Evolutionary conservation across 345 rosid genomes (phyloP).

Genomic region (Lepidium africanum): DNA sequence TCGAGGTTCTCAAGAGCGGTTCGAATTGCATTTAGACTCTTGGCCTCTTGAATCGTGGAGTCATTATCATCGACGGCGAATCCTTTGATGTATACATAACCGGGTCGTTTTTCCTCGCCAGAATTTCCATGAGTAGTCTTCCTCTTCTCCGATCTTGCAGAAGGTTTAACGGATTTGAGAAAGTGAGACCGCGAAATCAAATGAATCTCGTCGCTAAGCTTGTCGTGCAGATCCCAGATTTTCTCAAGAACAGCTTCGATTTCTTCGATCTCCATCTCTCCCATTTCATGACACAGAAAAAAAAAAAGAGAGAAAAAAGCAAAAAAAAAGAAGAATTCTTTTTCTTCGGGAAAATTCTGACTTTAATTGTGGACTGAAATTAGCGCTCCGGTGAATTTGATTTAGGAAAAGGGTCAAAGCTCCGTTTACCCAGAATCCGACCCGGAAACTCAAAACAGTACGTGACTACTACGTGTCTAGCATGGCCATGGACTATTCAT

Average conservation of each 20-base stretch:
- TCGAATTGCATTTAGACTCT: slow-evolving; percentile 79
- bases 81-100: slow-evolving; percentile 80
- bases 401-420: background rate
- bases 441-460: background rate
- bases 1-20: slow-evolving; percentile 93
- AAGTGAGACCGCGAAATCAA: slow-evolving; percentile 74
- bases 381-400: slow-evolving; percentile 9
- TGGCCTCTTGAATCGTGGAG: slow-evolving; percentile 69
- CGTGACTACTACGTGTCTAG: background rate
- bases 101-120: slow-evolving; percentile 40
- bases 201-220: slow-evolving; percentile 93
- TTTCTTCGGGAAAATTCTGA: background rate
- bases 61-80: slow-evolving; percentile 46
- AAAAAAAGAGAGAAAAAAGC: background rate
- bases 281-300: slow-evolving; percentile 37
- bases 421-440: background rate
- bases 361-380: slow-evolving; percentile 28
- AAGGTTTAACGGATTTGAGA: slow-evolving; percentile 52
- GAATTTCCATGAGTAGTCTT: slow-evolving; percentile 23
- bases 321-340: background rate
- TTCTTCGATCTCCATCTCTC: slow-evolving; percentile 85
- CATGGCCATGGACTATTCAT: background rate
- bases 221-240: slow-evolving; percentile 96
- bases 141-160: slow-evolving; percentile 35
- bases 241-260: slow-evolving; percentile 81